These are phyloP conservation scores for Peronospora farinosa DNA, from an alignment of 352 stramenopile genomes.

Conservation along the genomic window DNA sequence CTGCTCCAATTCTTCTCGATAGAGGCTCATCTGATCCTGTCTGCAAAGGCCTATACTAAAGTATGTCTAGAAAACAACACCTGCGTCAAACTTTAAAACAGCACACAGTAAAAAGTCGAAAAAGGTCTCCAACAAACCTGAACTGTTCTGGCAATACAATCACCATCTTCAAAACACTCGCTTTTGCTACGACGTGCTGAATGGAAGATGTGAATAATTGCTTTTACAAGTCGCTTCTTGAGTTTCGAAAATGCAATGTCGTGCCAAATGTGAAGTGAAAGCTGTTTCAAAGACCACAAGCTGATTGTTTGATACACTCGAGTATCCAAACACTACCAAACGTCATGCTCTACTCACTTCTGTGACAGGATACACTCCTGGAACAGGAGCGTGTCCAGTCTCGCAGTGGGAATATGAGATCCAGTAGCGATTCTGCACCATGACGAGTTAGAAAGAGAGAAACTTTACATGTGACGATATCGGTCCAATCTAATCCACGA, in stretches of 20 bases:
- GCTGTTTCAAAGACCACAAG: slow-evolving; percentile 26
- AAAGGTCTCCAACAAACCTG: slow-evolving; percentile 32
- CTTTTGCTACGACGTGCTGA: slow-evolving; percentile 39
- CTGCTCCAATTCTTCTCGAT: slow-evolving; percentile 68
- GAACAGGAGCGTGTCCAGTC: slow-evolving; percentile 74
- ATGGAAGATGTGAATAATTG: slow-evolving; percentile 66
- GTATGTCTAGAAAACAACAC: slow-evolving; percentile 51
- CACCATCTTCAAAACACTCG: slow-evolving; percentile 67
- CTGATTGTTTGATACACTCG: background rate
- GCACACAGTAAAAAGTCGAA: background rate
- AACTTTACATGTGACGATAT: background rate
- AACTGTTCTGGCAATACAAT: slow-evolving; percentile 59
- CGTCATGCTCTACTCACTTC: slow-evolving; percentile 36
- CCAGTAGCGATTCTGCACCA: slow-evolving; percentile 74
- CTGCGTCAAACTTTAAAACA: background rate
- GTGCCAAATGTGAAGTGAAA: slow-evolving; percentile 81
- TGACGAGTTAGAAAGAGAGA: slow-evolving; percentile 2
- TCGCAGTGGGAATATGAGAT: slow-evolving; percentile 84
- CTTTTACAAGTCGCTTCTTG: slow-evolving; percentile 58
- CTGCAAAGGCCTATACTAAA: slow-evolving; percentile 65
- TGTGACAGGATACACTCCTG: slow-evolving; percentile 74
- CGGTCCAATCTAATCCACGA: background rate
- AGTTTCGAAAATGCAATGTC: slow-evolving; percentile 69
- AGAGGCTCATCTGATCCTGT: slow-evolving; percentile 77
- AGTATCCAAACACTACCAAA: background rate